Base-by-base conservation (phyloP, 257 asterid genomes). In the Forsythia viridissima region DNA sequence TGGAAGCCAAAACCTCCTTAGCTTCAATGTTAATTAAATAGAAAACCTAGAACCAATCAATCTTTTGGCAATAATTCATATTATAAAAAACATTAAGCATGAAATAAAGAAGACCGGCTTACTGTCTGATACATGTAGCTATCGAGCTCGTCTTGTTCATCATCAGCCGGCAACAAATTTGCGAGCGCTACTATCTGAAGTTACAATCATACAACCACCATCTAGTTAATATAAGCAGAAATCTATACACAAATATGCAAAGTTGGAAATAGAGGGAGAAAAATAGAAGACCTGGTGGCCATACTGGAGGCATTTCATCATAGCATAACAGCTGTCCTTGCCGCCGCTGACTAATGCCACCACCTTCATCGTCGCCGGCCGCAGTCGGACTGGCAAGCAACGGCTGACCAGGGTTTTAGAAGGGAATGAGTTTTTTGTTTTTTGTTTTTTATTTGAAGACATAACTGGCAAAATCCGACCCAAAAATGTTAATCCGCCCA, bases 71-170 rank as follows among this genome's bases (percentile, higher is more conserved):
- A 65, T 44, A 55, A 59, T 6, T 39, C 40, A 5, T 46, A 30
- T 40, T 65, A 48, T 24, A 52, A 75, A 67, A 20, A 41, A 74
- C 20, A 24, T 36, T 16, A 72, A 43, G 24, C 76, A 40, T 55
- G 46, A 5, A 3, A 41, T 8, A 52, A 51, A 20, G 66, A 46
- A 30, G 37, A 75, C 72, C 81, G 37, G 59, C 96, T 87, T 89
- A 92, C 98, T 66, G 98, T 93, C 83, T 95, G 99, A 87, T 95
- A 95, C 99, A 95, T 95, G 87, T 90, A 95, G 89, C 99, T 95
- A 74, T 95, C 97, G 71, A 95, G 96, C 85, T 95, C 99, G 66
- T 95, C 97, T 38, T 78, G 82, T 30, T 89, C 90, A 42, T 94
- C 98, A 88, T 94, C 97, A 36, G 84, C 86, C 6, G 98, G 98